Evolutionary conservation across 2,329 filamentous ascomycete species (phyloP).

Genomic region (Fusarium liriodendri): DNA sequence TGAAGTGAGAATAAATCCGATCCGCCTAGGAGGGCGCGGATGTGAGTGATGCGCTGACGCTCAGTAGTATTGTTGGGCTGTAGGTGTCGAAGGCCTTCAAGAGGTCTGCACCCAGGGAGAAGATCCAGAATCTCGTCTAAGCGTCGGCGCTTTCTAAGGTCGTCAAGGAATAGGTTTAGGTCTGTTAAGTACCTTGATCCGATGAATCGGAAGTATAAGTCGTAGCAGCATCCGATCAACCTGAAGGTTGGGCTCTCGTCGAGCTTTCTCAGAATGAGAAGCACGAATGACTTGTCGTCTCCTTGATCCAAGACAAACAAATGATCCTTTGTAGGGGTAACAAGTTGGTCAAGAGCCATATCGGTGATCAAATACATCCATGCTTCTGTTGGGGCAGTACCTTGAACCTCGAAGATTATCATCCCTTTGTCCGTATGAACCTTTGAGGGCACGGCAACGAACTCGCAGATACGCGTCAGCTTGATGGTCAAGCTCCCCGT

Average conservation of each 20-base stretch:
- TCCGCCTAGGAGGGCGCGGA: background rate
- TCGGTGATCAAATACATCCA: background rate
- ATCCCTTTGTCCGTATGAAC: background rate
- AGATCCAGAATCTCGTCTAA: background rate
- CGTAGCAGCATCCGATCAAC: background rate
- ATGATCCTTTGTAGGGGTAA: background rate
- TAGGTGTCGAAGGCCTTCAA: background rate
- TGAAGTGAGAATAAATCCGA: background rate
- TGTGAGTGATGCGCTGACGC: background rate
- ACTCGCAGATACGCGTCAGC: background rate
- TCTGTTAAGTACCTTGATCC: accelerated
- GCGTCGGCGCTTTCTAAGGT: background rate
- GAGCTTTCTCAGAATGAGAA: background rate
- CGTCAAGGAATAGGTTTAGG: background rate
- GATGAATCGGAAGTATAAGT: background rate
- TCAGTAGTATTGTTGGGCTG: background rate
- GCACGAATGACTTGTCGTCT: background rate
- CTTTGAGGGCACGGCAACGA: background rate
- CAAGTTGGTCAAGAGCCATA: background rate
- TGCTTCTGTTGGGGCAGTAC: background rate
- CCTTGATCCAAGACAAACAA: background rate
- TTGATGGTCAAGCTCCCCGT: background rate
- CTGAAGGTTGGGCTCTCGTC: background rate
- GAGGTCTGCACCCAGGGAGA: background rate
- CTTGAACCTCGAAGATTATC: background rate